phyloP scores from a whole-genome alignment of 2,329 filamentous ascomycete genomes.

The Monilinia vaccinii-corymbosi region DNA sequence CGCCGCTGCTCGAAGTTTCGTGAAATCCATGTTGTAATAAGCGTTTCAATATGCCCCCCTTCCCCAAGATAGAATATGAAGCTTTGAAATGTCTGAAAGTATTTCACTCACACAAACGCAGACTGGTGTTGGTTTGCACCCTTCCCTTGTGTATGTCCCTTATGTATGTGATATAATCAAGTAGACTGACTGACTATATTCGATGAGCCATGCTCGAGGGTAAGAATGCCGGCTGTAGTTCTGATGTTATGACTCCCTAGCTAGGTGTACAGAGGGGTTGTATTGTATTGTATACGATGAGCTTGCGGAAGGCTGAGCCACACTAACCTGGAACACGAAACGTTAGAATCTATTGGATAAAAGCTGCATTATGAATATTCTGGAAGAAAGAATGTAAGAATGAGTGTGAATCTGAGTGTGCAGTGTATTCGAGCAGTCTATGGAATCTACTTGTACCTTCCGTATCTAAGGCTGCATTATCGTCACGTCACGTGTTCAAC shows the following conservation, averaged over 20 bases:
- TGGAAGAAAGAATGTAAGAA: no score
- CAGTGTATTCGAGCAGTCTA: no score
- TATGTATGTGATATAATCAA: no score
- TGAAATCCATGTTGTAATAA: conserved; percentile 54
- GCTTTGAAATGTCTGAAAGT: not conserved
- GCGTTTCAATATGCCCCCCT: not conserved
- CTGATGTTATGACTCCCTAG: not conserved
- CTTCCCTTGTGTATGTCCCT: no score
- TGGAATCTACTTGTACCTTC: no score
- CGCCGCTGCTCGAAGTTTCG: conserved; percentile 74
- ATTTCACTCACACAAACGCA: not conserved
- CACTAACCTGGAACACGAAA: not conserved
- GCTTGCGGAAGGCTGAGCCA: conserved; percentile 12
- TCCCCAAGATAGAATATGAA: not conserved
- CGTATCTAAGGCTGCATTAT: no score
- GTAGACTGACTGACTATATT: no score
- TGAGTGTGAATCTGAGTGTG: no score
- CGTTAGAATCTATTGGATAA: not conserved
- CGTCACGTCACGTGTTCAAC: no score
- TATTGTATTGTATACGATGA: not conserved
- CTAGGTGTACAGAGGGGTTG: not conserved
- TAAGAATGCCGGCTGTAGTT: not conserved
- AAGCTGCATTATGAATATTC: no score
- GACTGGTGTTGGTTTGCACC: no score
- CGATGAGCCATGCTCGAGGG: not conserved